These are phyloP conservation scores for Ilyonectria robusta DNA, from an alignment of 2,329 filamentous ascomycete genomes.

Conservation along the genomic window DNA sequence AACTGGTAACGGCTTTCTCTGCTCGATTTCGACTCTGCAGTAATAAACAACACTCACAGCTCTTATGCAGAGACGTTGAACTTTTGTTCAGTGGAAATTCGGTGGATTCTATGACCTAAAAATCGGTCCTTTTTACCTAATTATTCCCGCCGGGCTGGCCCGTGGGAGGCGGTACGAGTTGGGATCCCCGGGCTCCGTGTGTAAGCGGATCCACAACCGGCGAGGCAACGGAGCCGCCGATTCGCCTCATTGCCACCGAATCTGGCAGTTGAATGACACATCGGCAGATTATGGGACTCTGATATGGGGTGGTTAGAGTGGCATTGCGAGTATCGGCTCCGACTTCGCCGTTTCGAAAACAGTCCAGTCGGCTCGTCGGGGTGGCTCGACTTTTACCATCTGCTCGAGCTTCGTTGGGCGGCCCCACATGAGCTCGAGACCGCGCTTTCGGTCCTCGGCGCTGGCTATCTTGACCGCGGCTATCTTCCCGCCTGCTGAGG, in stretches of 20 bases:
- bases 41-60: background rate
- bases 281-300: background rate
- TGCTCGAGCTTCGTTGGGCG: background rate
- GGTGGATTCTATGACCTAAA: slow-evolving; percentile 32
- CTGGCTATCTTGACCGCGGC: too few species aligned
- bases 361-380: background rate
- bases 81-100: background rate
- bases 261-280: slow-evolving; percentile 27
- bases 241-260: slow-evolving; percentile 24
- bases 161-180: slow-evolving; percentile 17
- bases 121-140: slow-evolving; percentile 33
- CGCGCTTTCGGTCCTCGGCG: background rate
- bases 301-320: background rate
- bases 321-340: slow-evolving; percentile 1
- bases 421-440: background rate
- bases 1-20: background rate
- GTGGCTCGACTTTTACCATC: slow-evolving; percentile 3
- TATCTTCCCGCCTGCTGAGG: too few species aligned
- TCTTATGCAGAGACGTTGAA: background rate
- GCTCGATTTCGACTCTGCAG: too few species aligned
- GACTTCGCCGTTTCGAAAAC: background rate
- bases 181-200: slow-evolving; percentile 1
- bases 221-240: slow-evolving; percentile 11
- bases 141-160: slow-evolving; percentile 22
- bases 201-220: slow-evolving; percentile 23